Evolutionary conservation across 1,284 basidiomycete species (phyloP), one percentile per base, ranked within the genome.

Genomic region (Serendipita sp.): DNA sequence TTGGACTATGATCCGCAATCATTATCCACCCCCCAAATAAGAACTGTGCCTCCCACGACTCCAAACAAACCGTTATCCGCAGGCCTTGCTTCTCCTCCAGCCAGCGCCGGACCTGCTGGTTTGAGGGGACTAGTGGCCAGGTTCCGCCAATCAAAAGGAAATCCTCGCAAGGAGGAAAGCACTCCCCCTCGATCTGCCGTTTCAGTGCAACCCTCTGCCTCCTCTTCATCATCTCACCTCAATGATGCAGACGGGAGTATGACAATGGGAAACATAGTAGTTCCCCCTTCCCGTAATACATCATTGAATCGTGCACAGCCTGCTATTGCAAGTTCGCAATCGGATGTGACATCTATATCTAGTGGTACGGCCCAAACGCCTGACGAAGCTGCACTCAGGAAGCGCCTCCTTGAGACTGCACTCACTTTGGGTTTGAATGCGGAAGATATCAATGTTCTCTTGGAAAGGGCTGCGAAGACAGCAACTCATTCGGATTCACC

Each of bases 71-170:
- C 75, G 67, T 74, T 78, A 1, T 71, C 79, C 26, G 66, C 64
- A 55, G 13, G 22, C n/a, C 69, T 79, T 26, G 72, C 79, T 3
- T 81, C 79, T 64, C 83, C 85, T 22, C 84, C 85, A 66, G 81
- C 84, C 3, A 83, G 85, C 22, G 80, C 85, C 29, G 78, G 82
- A 12, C 87, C 87, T 41, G 62, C 63, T 10, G 84, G 86, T 47
- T 69, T 89, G 29, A 87, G 83, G 71, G 83, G 86, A 8, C 85
- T 91, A 71, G 88, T 91, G 80, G 81, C 87, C 32, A 80, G 85
- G 43, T 86, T 91, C 70, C 80, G 86, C 60, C 64, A 89, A 83
- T 69, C 80, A 6, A 67, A 65, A 38, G 64, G 66, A 12, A 17
- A 43, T 12, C 35, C 50, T 13, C 32, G 42, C 10, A 47, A 41